A percentile compares a stretch with the other conserved stretches of the same genome.
These are phyloP conservation scores for Crucihimalaya himalaica DNA, from an alignment of 345 rosid genomes.

Conservation along the genomic window DNA sequence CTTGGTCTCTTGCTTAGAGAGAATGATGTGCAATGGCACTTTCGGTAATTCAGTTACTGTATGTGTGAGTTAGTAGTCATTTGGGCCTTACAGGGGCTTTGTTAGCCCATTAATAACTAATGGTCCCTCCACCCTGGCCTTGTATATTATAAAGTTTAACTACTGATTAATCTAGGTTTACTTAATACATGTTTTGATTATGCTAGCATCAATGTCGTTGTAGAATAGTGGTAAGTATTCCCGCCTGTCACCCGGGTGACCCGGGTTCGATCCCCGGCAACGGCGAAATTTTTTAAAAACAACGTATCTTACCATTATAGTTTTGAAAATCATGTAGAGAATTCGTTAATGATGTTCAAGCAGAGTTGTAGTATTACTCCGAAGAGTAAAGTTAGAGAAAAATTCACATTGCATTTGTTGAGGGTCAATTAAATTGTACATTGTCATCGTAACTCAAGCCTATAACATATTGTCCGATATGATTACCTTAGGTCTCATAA, in stretches of 20 bases:
- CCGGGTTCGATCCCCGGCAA: slow-evolving; percentile 97
- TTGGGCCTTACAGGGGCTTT: slow-evolving; percentile 12
- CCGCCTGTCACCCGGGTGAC: slow-evolving; percentile 90
- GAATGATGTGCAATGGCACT: neutral
- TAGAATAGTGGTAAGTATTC: neutral
- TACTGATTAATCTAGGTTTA: neutral
- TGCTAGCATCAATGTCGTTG: neutral
- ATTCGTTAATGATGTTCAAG: neutral
- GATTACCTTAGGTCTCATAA: slow-evolving; percentile 30
- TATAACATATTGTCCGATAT: slow-evolving; percentile 8
- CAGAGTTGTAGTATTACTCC: neutral
- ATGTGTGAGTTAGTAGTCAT: neutral
- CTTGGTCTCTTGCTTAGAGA: neutral
- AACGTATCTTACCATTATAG: neutral
- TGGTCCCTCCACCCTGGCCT: too few species aligned
- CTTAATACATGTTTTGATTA: fast-evolving
- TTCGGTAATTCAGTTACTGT: neutral
- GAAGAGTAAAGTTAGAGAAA: neutral
- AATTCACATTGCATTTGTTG: neutral
- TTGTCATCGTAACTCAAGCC: slow-evolving; percentile 29
- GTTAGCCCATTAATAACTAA: neutral
- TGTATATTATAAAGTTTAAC: neutral
- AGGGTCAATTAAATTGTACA: slow-evolving; percentile 22
- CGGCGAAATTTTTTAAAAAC: slow-evolving; percentile 43
- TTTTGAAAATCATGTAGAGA: neutral